Evolutionary conservation across 202 grass and related monocot genomes (phyloP), one percentile per base, ranked within the genome.

Genomic region (Schoenoplectus triqueter): DNA sequence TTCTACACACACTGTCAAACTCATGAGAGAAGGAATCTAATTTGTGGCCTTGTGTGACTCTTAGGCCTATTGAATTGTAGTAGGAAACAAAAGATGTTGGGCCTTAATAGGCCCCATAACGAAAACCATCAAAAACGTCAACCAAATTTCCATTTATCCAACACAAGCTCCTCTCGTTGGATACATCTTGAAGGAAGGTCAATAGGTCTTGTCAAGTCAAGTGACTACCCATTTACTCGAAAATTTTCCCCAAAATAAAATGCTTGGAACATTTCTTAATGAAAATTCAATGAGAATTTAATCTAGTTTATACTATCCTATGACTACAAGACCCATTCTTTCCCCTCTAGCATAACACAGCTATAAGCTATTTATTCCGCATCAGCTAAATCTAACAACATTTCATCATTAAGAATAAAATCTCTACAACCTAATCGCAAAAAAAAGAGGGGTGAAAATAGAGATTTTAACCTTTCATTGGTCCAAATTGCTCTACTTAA

Each of bases 271-370:
- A 49, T 17, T 73, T 73, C 17, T 21, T 51, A 51, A 73, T 0
- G 46, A 73, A 73, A 51, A 51, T 51, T 73, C n/a, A 73, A 10
- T 73, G 70, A 73, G 70, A 52, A 73, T 51, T 73, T 73, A 73
- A 73, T 73, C 70, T 52, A 73, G 46, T 73, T 31, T 73, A 13
- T 73, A 48, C 70, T 73, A 73, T 52, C 11, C 70, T 73, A 73
- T 73, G 7, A 22, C 18, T 73, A 73, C 18, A 73, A 21, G 1
- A 73, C 18, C 31, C 47, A 22, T 5, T 8, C 2, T 19, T 22
- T 52, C 13, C 13, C 70, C 70, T 51, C 47, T 73, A 52, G 0
- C 47, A 21, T 20, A 73, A 22, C 70, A 73, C 70, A 73, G 70
- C 17, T 17, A 73, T 51, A 46, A 73, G 45, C 17, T 17, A 73